Evolutionary conservation across 352 stramenopile genomes (phyloP).

Genomic region (Phytophthora hibernalis): DNA sequence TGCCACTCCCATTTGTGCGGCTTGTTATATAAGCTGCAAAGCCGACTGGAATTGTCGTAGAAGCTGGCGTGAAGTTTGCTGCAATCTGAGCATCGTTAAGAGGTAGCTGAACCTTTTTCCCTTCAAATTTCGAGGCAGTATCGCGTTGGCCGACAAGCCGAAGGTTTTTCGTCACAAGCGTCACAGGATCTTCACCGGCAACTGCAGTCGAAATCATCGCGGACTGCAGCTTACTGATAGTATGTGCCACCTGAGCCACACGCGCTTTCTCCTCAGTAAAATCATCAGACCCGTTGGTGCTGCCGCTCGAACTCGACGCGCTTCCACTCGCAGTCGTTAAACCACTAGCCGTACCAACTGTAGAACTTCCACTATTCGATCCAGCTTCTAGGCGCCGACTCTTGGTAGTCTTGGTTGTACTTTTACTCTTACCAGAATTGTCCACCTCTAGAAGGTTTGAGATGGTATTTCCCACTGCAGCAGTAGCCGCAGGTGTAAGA

Average conservation of each 20-base stretch:
- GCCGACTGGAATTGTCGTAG: slow-evolving; percentile 53
- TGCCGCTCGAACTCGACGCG: slow-evolving; percentile 1
- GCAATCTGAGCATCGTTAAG: slow-evolving; percentile 51
- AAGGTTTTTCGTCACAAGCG: slow-evolving; percentile 70
- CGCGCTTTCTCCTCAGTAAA: slow-evolving; percentile 41
- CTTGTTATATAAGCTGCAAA: slow-evolving; percentile 49
- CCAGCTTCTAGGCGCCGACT: slow-evolving; percentile 15
- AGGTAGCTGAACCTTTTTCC: slow-evolving; percentile 40
- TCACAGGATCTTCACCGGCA: slow-evolving; percentile 58
- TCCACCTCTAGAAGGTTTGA: slow-evolving; percentile 67
- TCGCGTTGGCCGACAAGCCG: slow-evolving; percentile 58
- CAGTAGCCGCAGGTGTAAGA: slow-evolving; percentile 52
- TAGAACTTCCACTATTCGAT: slow-evolving; percentile 1
- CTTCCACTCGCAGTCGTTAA: not conserved
- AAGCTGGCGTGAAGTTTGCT: slow-evolving; percentile 59
- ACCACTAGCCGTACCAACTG: not conserved
- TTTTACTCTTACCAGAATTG: slow-evolving; percentile 25
- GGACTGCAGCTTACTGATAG: slow-evolving; percentile 60
- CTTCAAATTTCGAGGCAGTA: slow-evolving; percentile 53
- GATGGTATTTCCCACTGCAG: slow-evolving; percentile 61
- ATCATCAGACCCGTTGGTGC: slow-evolving; percentile 23
- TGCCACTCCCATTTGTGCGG: slow-evolving; percentile 10
- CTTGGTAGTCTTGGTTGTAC: slow-evolving; percentile 13
- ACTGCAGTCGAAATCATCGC: slow-evolving; percentile 51
- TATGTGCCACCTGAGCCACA: slow-evolving; percentile 48